Conservation (phyloP, 1,139 yeast species). For the Pichia sp. region DNA sequence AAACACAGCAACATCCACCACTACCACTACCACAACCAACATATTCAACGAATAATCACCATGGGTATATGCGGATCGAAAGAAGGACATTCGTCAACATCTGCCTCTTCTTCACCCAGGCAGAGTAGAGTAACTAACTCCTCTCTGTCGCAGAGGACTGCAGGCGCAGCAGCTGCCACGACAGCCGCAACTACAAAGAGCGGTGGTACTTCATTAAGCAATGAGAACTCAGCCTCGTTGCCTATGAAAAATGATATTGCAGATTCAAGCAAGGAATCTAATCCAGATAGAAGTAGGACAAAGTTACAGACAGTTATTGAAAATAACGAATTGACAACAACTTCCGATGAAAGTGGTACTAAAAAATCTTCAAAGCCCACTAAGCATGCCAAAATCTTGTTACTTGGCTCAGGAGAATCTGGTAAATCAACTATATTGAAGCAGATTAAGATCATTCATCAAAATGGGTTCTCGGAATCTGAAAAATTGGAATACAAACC, state of each 20-base stretch:
- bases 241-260: neutral
- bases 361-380: constrained; percentile 13
- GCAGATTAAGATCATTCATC: constrained; percentile 68
- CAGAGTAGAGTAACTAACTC: too few relatives aligned
- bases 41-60: too few relatives aligned
- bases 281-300: too few relatives aligned
- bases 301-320: neutral
- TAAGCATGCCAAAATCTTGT: constrained; percentile 48
- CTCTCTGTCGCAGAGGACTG: too few relatives aligned
- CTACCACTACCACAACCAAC: neutral
- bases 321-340: neutral
- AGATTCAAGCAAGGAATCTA: neutral
- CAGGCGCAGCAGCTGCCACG: too few relatives aligned
- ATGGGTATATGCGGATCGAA: constrained; percentile 32
- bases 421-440: constrained; percentile 74
- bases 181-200: too few relatives aligned
- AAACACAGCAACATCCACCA: neutral
- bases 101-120: too few relatives aligned
- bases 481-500: constrained; percentile 63
- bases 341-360: constrained; percentile 30
- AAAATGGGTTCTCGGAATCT: constrained; percentile 57
- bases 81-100: too few relatives aligned
- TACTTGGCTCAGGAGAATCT: constrained; percentile 74
- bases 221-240: too few relatives aligned
- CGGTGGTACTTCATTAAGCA: too few relatives aligned